A percentile compares a stretch with the other conserved stretches of the same genome.
Conservation (phyloP, 2,329 filamentous ascomycete species). For the Cercospora nicotianae region DNA sequence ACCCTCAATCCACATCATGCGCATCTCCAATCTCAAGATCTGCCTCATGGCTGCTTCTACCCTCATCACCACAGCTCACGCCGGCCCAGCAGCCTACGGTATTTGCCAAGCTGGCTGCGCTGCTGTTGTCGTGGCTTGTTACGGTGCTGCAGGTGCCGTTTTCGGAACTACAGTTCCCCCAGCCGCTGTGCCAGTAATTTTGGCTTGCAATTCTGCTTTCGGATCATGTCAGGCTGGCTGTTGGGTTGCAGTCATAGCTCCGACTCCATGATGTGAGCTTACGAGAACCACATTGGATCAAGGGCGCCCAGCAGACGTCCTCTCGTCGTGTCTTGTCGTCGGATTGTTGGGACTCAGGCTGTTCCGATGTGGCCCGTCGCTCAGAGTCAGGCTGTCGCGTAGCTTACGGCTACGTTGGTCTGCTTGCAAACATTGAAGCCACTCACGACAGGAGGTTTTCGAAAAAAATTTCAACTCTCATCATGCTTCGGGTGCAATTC, state of each 20-base stretch:
- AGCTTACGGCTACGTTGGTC: too few species aligned
- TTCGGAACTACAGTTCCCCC: constrained; percentile 43
- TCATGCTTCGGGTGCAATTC: too few species aligned
- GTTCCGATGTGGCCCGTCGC: too few species aligned
- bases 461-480: too few species aligned
- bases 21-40: neutral
- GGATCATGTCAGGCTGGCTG: constrained; percentile 52
- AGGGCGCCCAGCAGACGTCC: too few species aligned
- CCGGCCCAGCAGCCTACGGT: constrained; percentile 45
- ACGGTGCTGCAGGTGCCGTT: constrained; percentile 46
- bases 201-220: constrained; percentile 50
- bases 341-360: too few species aligned
- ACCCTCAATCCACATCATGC: neutral
- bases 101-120: constrained; percentile 53
- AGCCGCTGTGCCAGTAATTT: constrained; percentile 44
- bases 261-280: constrained; percentile 9
- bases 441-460: too few species aligned
- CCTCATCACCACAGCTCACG: constrained; percentile 12
- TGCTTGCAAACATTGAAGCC: too few species aligned
- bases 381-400: too few species aligned
- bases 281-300: too few species aligned
- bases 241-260: constrained; percentile 32
- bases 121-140: constrained; percentile 49
- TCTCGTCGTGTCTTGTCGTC: too few species aligned
- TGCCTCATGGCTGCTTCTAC: neutral